Percentiles rank a stretch among this genome's conserved stretches.
Conservation (phyloP, 2,329 filamentous ascomycete genomes). For the Sordariomycetes sp. region DNA sequence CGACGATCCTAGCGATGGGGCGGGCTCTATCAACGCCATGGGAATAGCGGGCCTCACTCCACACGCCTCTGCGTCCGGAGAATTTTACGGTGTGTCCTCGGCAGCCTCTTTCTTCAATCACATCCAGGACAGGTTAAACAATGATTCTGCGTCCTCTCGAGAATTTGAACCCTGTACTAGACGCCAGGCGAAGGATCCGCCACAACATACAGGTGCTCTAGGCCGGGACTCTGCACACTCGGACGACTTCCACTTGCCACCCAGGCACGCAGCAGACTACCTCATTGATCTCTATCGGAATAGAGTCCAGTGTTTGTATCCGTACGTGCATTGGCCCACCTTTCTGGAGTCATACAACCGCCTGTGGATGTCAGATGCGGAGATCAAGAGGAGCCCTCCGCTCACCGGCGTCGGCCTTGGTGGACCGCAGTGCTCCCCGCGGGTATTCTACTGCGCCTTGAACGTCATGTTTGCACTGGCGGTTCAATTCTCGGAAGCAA, state of each 20-base stretch:
- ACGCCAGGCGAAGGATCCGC: neutral
- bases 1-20: neutral
- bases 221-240: neutral
- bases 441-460: constrained; percentile 6
- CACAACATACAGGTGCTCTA: neutral
- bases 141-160: neutral
- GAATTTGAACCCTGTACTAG: neutral
- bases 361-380: constrained; percentile 2
- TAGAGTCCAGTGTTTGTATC: constrained; percentile 9
- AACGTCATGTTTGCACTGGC: constrained; percentile 13
- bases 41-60: neutral
- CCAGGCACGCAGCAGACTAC: constrained; percentile 6
- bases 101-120: neutral
- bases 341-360: constrained; percentile 7
- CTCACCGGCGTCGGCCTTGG: neutral
- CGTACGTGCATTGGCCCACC: constrained; percentile 8
- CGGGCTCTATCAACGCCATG: neutral
- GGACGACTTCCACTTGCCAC: constrained; percentile 3
- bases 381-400: constrained; percentile 3
- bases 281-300: constrained; percentile 8
- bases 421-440: neutral
- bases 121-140: neutral
- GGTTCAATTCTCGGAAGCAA: constrained; percentile 7
- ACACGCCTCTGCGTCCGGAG: neutral
- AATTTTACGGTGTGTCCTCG: neutral